These are phyloP conservation scores for Ceratobasidium sp. DNA, from an alignment of 1,284 basidiomycete species.

Conservation along the genomic window DNA sequence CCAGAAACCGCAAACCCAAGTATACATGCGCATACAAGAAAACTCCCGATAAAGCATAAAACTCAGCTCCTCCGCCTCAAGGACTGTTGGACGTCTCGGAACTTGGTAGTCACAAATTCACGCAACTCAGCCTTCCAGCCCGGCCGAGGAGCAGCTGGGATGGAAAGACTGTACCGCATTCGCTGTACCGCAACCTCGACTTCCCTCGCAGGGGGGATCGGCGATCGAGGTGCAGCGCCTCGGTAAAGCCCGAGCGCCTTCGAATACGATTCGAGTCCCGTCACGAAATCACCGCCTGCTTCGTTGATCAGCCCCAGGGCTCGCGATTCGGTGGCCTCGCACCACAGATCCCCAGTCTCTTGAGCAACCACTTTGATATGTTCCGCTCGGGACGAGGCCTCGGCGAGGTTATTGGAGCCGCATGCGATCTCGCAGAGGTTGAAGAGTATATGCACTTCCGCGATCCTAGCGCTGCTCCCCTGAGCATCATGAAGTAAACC, in stretches of 20 bases:
- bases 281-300: not conserved
- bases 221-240: constrained; percentile 9
- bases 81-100: not conserved
- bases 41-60: not conserved
- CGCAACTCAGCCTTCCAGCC: constrained; percentile 25
- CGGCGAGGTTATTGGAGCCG: not conserved
- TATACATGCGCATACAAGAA: too few species aligned
- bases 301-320: constrained; percentile 15
- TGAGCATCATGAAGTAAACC: constrained; percentile 10
- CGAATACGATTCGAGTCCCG: constrained; percentile 13
- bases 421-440: constrained; percentile 23
- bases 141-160: constrained; percentile 16
- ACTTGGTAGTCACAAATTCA: not conserved
- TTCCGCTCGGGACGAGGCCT: not conserved
- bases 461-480: not conserved
- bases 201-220: not conserved
- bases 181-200: constrained; percentile 9
- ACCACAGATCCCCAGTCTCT: constrained; percentile 20
- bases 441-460: constrained; percentile 12
- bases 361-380: constrained; percentile 15
- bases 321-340: constrained; percentile 5
- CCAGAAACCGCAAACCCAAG: too few species aligned
- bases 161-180: constrained; percentile 5
- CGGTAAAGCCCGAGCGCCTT: constrained; percentile 6
- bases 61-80: not conserved